Evolutionary conservation across 257 asterid genomes (phyloP), one percentile per base, ranked within the genome.

Genomic region (Ocimum tenuiflorum): DNA sequence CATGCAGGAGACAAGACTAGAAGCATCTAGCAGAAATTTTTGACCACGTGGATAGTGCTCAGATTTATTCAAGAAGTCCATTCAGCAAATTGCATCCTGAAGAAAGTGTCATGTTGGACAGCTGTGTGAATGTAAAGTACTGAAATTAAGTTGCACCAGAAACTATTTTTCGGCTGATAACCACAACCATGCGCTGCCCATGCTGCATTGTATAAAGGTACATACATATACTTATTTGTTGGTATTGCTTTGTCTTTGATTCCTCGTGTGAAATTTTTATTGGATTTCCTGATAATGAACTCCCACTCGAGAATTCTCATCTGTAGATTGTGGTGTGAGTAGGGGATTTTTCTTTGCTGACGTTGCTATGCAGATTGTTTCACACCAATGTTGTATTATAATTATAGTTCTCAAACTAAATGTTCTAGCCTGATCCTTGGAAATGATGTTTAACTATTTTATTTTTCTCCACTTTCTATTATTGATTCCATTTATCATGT

Each of bases 201-300:
- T 81, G 61, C 77, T 62, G n/a, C 73, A 50, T 23, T 70, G 68
- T 63, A 39, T 62, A 23, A 63, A 73, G 69, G 74, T 79, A 62
- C 69, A 41, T 79, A 62, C 69, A 41, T 71, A 36, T 73, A 36
- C 69, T 52, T n/a, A 68, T 76, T 69, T 65, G 73, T 52, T 61
- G 79, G 63, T 75, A 63, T 65, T 75, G 51, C 65, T 61, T 75
- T 47, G 62, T 68, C 69, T 65, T 57, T 56, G 61, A 54, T 73
- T 68, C 78, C 27, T 39, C 45, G 47, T 29, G 39, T 41, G 52
- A 73, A 58, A 20, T 20, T 67, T 38, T 51, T 54, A 38, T 27
- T 54, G 23, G 62, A 39, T 29, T 64, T 59, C 11, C n/a, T n/a
- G n/a, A n/a, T n/a, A n/a, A 64, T 35, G 46, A 61, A 38, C 47